A percentile compares a stretch with the other conserved stretches of the same genome.
phyloP scores from a whole-genome alignment of 1,284 basidiomycete genomes.

The Austroboletus niveus region DNA sequence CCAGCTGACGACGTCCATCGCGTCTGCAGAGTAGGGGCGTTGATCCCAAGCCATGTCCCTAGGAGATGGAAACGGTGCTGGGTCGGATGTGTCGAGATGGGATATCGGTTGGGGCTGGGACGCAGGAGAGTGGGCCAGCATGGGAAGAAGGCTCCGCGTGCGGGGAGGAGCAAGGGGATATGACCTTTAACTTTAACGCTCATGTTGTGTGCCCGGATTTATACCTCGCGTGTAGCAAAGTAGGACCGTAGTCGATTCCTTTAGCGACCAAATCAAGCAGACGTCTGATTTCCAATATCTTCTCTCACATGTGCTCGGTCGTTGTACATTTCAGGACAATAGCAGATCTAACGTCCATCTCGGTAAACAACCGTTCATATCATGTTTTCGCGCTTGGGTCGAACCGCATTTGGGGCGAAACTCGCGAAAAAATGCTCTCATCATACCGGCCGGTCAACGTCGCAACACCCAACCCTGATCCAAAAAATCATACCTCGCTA shows the following conservation, averaged over 20 bases:
- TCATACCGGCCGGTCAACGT: constrained; percentile 19
- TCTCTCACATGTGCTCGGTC: constrained; percentile 33
- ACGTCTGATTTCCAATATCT: constrained; percentile 33
- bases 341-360: constrained; percentile 31
- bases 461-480: constrained; percentile 19
- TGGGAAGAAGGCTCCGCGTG: constrained; percentile 7
- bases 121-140: constrained; percentile 22
- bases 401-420: constrained; percentile 18
- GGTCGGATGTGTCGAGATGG: constrained; percentile 54
- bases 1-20: constrained; percentile 43
- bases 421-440: constrained; percentile 11
- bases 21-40: constrained; percentile 36
- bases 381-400: constrained; percentile 12
- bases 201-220: constrained; percentile 27
- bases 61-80: constrained; percentile 43
- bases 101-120: constrained; percentile 40
- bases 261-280: constrained; percentile 35
- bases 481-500: constrained; percentile 15
- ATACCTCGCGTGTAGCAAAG: constrained; percentile 31
- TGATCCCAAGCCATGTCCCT: constrained; percentile 48
- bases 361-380: constrained; percentile 13
- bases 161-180: constrained; percentile 18
- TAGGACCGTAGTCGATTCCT: constrained; percentile 23
- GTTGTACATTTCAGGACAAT: constrained; percentile 26
- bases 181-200: constrained; percentile 20